Base-by-base conservation (phyloP, 441 rosid genomes). In the Adansonia rubrostipa region DNA sequence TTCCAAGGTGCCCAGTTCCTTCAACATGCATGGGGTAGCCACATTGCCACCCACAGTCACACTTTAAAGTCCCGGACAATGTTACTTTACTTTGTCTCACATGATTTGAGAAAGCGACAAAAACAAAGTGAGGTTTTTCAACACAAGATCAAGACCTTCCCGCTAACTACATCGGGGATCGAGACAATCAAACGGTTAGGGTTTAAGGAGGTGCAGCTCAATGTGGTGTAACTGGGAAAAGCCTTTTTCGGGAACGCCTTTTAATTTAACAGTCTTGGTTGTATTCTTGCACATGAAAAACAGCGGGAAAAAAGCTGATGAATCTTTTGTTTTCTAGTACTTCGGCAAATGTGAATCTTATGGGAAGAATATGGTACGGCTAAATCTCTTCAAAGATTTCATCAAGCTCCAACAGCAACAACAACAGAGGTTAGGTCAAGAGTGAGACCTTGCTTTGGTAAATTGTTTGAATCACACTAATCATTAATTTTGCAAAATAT, bases 321-420 rank as follows among this genome's bases (percentile, higher is more conserved):
- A 63, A 33, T 61, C 8, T 57, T 60, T 68, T 28, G 63, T 67
- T 47, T 76, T 6, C 42, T 14, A 2, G 48, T 17, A 24, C 9
- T 22, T 67, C 28, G 47, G 14, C 57, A 57, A 22, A 36, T 64
- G n/a, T 78, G 69, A 57, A 50, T 47, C 74, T 66, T 13, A 22
- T 9, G 47, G n/a, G 71, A 60, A 75, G 36, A 60, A 50, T 7
- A 50, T 51, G 44, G 65, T 80, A 80, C 76, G 36, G 64, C 51
- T 51, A 15, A 54, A 79, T 73, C 74, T 56, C 5, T 36, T 51
- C 65, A 69, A 74, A 74, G 74, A 74, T 79, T 73, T 17, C 50
- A 24, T 11, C 20, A 20, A 4, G 7, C 51, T 33, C 6, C 36
- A 28, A 24, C 9, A 24, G 2, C 65, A 36, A 22, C 62, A 73